Evolutionary conservation across 345 rosid species (phyloP).

Genomic region (Microthlaspi erraticum): DNA sequence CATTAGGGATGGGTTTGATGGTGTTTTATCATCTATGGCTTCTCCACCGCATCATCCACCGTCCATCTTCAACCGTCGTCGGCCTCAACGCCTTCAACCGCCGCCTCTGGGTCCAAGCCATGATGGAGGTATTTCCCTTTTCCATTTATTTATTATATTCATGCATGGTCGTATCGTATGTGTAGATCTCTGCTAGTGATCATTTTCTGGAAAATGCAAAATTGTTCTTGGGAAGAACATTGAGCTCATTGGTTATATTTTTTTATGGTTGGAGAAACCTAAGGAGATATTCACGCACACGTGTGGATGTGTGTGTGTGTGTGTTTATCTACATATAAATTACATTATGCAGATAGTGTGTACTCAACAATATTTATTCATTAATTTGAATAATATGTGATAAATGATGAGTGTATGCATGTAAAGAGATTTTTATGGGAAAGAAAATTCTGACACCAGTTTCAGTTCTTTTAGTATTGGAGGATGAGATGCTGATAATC

Average conservation of each 20-base stretch:
- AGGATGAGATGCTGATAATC: conserved; percentile 19
- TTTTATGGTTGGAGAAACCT: conserved; percentile 27
- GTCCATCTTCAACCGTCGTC: conserved; percentile 71
- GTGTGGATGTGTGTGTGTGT: neutral
- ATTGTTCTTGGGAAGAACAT: neutral
- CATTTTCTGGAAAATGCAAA: conserved; percentile 2
- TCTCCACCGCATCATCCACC: conserved; percentile 56
- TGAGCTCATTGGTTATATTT: conserved; percentile 13
- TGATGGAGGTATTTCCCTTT: conserved; percentile 73
- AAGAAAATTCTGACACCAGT: neutral
- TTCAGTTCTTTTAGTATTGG: conserved; percentile 24
- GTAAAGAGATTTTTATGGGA: conserved; percentile 22
- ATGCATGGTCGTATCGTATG: too few species aligned
- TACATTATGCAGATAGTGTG: neutral
- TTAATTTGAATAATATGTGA: conserved; percentile 11
- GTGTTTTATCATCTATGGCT: conserved; percentile 75
- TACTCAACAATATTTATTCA: neutral
- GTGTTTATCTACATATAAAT: neutral
- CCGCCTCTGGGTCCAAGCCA: conserved; percentile 84
- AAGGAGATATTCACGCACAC: conserved; percentile 21
- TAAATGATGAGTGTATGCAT: conserved; percentile 31
- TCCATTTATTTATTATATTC: neutral
- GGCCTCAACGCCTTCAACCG: conserved; percentile 85
- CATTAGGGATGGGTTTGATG: conserved; percentile 63
- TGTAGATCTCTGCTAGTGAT: neutral